phyloP scores from a whole-genome alignment of 169 alveolate genomes.

The Eimeria mitis region DNA sequence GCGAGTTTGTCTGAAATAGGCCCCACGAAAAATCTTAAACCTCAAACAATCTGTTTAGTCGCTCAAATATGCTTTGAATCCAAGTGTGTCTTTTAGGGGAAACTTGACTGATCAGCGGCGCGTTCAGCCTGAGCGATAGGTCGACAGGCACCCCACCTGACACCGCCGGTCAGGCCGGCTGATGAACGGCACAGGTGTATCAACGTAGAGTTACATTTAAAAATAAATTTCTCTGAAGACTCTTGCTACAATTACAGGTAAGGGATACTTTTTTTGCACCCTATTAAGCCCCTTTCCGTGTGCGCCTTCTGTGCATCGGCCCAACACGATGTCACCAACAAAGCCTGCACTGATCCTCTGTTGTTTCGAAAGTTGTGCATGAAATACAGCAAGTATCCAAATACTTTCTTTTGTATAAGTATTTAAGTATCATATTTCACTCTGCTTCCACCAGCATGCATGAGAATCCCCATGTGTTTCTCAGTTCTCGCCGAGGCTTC shows the following conservation, averaged over 20 bases:
- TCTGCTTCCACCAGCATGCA: background rate
- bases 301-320: background rate
- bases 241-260: background rate
- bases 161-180: background rate
- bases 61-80: background rate
- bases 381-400: background rate
- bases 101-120: background rate
- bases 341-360: background rate
- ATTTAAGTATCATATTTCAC: background rate
- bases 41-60: background rate
- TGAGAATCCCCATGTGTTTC: background rate
- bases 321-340: background rate
- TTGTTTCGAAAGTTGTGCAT: background rate
- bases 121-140: slow-evolving; percentile 32
- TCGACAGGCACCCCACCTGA: slow-evolving; percentile 31
- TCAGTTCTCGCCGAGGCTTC: background rate
- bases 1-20: background rate
- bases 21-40: background rate
- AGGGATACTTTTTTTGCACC: background rate
- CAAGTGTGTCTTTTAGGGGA: background rate
- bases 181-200: background rate
- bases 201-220: background rate
- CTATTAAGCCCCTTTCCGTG: background rate
- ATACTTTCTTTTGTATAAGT: background rate
- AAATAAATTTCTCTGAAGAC: background rate